Evolutionary conservation across 768 basidiomycete species (phyloP).

Genomic region (Rhizopogon vulgaris): DNA sequence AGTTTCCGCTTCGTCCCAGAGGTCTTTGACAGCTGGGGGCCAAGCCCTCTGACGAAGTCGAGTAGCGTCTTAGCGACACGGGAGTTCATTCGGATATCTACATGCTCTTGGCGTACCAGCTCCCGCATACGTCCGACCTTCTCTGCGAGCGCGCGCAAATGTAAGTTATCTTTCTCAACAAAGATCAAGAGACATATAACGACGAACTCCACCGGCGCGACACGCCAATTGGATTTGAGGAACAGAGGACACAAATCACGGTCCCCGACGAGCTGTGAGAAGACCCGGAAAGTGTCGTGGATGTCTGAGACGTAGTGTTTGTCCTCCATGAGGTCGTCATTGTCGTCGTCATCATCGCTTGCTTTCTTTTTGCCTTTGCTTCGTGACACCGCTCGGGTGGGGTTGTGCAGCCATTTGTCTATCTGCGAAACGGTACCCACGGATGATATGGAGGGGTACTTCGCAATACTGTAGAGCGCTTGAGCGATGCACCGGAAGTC

Average conservation of each 20-base stretch:
- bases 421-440: slow-evolving; percentile 31
- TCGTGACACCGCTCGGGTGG: slow-evolving; percentile 7
- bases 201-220: slow-evolving; percentile 69
- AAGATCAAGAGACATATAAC: slow-evolving; percentile 49
- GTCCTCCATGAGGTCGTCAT: slow-evolving; percentile 22
- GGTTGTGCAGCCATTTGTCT: slow-evolving; percentile 44
- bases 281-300: slow-evolving; percentile 39
- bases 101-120: slow-evolving; percentile 46
- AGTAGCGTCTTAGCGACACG: slow-evolving; percentile 51
- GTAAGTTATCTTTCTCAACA: slow-evolving; percentile 35
- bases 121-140: slow-evolving; percentile 48
- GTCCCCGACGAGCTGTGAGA: slow-evolving; percentile 39
- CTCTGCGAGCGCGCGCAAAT: slow-evolving; percentile 33
- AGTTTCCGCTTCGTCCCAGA: slow-evolving; percentile 18
- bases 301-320: slow-evolving; percentile 30
- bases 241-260: slow-evolving; percentile 30
- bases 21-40: neutral
- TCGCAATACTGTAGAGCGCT: slow-evolving; percentile 45
- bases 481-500: slow-evolving; percentile 58
- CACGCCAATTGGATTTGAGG: slow-evolving; percentile 35
- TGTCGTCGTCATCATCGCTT: slow-evolving; percentile 4
- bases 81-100: slow-evolving; percentile 62
- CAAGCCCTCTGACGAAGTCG: slow-evolving; percentile 38
- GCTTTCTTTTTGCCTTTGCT: slow-evolving; percentile 18
- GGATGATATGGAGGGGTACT: slow-evolving; percentile 26